Evolutionary conservation across 2,329 filamentous ascomycete species (phyloP), one percentile per base, ranked within the genome.

Genomic region (Cucurbitaria berberidis): DNA sequence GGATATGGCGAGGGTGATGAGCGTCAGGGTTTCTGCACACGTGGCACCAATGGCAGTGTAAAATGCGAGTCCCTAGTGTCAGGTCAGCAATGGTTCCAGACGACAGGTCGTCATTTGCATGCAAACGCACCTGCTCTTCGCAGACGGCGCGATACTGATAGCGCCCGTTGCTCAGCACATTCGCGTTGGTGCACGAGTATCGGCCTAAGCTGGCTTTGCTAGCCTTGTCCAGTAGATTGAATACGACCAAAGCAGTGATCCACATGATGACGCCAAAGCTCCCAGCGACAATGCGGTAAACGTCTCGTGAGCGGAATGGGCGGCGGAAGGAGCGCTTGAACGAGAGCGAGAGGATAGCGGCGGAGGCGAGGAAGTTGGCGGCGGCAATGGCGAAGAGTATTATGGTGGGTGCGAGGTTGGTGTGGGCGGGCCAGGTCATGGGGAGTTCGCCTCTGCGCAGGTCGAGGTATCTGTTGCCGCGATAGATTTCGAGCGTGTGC

Each of bases 141-240:
- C 72, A 75, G 42, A 75, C 70, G 24, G 69, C 68, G 56, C 69
- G 69, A 49, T 75, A 75, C 44, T 74, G 70, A 55, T 67, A 73
- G 5, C 70, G 64, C 0, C 72, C 72, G 45, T 74, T 74, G 53
- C 69, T 73, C 61, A 74, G 57, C 21, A 68, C 56, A 43, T 67
- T 67, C 48, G 62, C 61, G 59, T 74, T 67, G 11, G 62, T 68
- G 60, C 72, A 75, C 30, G 72, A 66, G 55, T 74, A 75, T 9
- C 67, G 67, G 18, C 67, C 69, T 51, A 75, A 47, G 55, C 72
- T 74, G 29, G 71, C 71, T 48, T 73, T 74, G 63, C 68, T 74
- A n/a, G 65, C 64, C 53, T 62, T 67, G 59, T 74, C 66, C 8
- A 75, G 58, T 47, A 73, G 53, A n/a, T 68, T 62, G 62, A 69